Conservation (phyloP, 2,329 filamentous ascomycete species). For the Aquanectria penicillioides region DNA sequence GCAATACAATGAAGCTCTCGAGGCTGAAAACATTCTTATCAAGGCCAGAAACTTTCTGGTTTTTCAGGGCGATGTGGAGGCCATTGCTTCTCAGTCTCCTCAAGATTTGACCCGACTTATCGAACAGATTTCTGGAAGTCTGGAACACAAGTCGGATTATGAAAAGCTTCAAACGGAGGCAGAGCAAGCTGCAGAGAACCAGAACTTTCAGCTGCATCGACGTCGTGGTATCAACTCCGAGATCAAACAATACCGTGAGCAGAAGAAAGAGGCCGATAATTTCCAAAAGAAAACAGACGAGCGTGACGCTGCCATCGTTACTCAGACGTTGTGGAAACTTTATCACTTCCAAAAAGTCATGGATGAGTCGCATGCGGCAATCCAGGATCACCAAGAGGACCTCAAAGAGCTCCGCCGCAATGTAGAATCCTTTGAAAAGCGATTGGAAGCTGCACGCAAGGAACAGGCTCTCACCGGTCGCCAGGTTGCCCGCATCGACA, state of each 20-base stretch:
- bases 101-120: conserved; percentile 93
- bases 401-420: conserved; percentile 91
- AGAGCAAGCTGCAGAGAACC: conserved; percentile 88
- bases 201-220: conserved; percentile 86
- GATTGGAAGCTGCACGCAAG: conserved; percentile 82
- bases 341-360: conserved; percentile 95
- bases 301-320: conserved; percentile 89
- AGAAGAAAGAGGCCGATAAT: conserved; percentile 94
- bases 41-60: conserved; percentile 98
- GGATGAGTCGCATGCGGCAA: conserved; percentile 89
- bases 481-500: conserved; percentile 84
- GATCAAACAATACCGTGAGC: conserved; percentile 96
- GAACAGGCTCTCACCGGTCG: conserved; percentile 83
- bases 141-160: conserved; percentile 95
- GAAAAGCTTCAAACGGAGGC: conserved; percentile 88
- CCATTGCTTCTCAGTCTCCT: conserved; percentile 93
- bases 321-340: conserved; percentile 95
- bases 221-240: conserved; percentile 96
- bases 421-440: conserved; percentile 83
- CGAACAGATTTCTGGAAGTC: conserved; percentile 95
- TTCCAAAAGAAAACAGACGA: conserved; percentile 92
- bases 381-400: conserved; percentile 93
- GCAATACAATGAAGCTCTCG: conserved; percentile 92
- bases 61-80: conserved; percentile 97
- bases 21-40: conserved; percentile 95